Conservation (phyloP, 1,139 yeast species). For the Pichia sp. region DNA sequence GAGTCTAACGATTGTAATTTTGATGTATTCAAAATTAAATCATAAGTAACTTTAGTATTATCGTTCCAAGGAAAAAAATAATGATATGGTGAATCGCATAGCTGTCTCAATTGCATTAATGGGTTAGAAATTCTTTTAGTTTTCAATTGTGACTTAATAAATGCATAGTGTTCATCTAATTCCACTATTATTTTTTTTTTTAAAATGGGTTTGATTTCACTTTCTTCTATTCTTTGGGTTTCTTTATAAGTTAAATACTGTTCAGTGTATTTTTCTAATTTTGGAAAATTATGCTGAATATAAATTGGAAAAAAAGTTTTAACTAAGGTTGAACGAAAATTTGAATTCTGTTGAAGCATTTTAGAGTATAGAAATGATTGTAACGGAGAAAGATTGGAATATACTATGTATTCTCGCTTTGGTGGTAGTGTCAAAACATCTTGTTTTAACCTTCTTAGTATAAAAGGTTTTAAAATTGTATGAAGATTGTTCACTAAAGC, state of each 20-base stretch:
- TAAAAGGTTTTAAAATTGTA: slow-evolving; percentile 80
- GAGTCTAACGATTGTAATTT: slow-evolving; percentile 68
- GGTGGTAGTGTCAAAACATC: slow-evolving; percentile 76
- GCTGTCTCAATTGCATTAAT: slow-evolving; percentile 76
- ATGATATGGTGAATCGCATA: slow-evolving; percentile 79
- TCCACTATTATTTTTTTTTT: neutral
- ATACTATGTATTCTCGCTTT: slow-evolving; percentile 80
- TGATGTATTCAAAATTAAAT: slow-evolving; percentile 47
- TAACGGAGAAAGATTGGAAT: slow-evolving; percentile 55
- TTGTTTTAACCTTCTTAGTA: slow-evolving; percentile 71
- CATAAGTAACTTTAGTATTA: slow-evolving; percentile 23
- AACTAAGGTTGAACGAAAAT: slow-evolving; percentile 18
- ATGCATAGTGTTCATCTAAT: slow-evolving; percentile 21
- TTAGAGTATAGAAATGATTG: slow-evolving; percentile 34
- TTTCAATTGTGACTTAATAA: slow-evolving; percentile 22
- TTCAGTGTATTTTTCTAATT: neutral
- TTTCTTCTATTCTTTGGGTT: neutral
- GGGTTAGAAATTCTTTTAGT: slow-evolving; percentile 52
- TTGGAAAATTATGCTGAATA: slow-evolving; percentile 38
- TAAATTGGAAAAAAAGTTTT: slow-evolving; percentile 36
- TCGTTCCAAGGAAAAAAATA: slow-evolving; percentile 75
- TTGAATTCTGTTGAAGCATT: slow-evolving; percentile 1
- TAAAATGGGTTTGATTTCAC: neutral
- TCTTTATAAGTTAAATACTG: slow-evolving; percentile 1
- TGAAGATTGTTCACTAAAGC: slow-evolving; percentile 70